phyloP scores from a whole-genome alignment of 1,284 basidiomycete genomes.

The Abortiporus biennis region DNA sequence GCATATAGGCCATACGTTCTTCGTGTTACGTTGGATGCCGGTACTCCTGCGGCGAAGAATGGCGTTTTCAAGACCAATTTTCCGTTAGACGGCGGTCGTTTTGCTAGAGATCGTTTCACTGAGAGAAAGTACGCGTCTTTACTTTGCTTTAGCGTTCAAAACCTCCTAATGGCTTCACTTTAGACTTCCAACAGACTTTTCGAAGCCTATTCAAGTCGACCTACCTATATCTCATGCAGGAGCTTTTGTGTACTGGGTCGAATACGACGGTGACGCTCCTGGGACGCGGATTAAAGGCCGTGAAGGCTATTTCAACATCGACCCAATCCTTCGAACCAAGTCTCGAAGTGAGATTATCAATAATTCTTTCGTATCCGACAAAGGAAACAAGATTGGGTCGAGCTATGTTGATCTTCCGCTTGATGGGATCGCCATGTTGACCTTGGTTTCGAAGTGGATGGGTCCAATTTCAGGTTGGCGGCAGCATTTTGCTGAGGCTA shows the following conservation, averaged over 20 bases:
- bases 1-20: slow-evolving; percentile 86
- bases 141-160: not conserved
- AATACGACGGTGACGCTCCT: slow-evolving; percentile 66
- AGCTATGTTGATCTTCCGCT: slow-evolving; percentile 66
- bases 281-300: slow-evolving; percentile 69
- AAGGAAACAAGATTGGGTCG: slow-evolving; percentile 41
- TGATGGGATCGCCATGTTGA: slow-evolving; percentile 82
- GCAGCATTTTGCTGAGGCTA: slow-evolving; percentile 74
- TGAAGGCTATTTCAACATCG: slow-evolving; percentile 93
- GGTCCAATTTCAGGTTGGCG: slow-evolving; percentile 76
- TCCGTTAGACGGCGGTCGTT: slow-evolving; percentile 84
- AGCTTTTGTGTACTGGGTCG: slow-evolving; percentile 90
- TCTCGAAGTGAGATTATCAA: slow-evolving; percentile 66
- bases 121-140: slow-evolving; percentile 67
- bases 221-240: slow-evolving; percentile 92
- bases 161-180: not conserved
- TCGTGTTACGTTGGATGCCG: slow-evolving; percentile 84
- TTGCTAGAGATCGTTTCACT: slow-evolving; percentile 72
- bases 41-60: slow-evolving; percentile 81
- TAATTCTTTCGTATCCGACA: slow-evolving; percentile 42
- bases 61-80: slow-evolving; percentile 94
- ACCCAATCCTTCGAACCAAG: slow-evolving; percentile 78
- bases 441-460: slow-evolving; percentile 96
- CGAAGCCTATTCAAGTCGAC: slow-evolving; percentile 87
- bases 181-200: slow-evolving; percentile 77